Evolutionary conservation across 495 filamentous ascomycete genomes (phyloP).

Genomic region (Aspergillus incahuasiensis): DNA sequence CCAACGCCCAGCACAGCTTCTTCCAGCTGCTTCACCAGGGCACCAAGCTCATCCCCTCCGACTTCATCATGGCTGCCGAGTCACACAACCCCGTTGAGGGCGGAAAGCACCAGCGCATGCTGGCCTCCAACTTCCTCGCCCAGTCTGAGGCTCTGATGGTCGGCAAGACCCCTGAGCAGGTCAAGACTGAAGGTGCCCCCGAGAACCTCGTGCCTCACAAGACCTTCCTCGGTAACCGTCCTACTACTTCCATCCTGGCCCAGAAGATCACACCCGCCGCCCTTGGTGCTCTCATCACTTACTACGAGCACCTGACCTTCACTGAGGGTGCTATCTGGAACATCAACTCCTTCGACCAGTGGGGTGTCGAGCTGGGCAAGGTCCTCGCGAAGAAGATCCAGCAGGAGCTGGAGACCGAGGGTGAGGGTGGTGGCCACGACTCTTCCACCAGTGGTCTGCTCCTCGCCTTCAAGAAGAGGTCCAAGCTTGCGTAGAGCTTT

Average conservation of each 20-base stretch:
- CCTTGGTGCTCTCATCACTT: constrained; percentile 91
- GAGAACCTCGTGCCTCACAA: constrained; percentile 92
- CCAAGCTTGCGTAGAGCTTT: constrained; percentile 40
- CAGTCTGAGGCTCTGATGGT: constrained; percentile 98
- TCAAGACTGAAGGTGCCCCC: constrained; percentile 81
- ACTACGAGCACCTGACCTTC: constrained; percentile 98
- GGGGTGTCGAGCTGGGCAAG: constrained; percentile 98
- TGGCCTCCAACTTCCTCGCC: constrained; percentile 97
- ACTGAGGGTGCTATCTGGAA: constrained; percentile 98
- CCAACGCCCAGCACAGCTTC: constrained; percentile 99
- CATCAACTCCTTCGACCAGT: constrained; percentile 99
- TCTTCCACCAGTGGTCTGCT: constrained; percentile 82
- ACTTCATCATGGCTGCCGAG: constrained; percentile 94
- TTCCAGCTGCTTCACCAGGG: constrained; percentile 99
- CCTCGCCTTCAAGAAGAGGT: constrained; percentile 75
- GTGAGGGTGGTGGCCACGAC: constrained; percentile 70
- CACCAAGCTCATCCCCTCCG: constrained; percentile 95
- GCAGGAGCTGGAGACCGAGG: constrained; percentile 68
- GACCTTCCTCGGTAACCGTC: constrained; percentile 96
- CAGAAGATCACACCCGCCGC: constrained; percentile 92
- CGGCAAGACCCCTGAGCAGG: constrained; percentile 86
- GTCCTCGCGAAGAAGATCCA: constrained; percentile 88
- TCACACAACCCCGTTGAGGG: constrained; percentile 91
- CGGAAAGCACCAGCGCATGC: constrained; percentile 96
- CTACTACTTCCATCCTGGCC: constrained; percentile 90